Percentiles rank a stretch among this genome's conserved stretches.
Conservation (phyloP, 257 asterid genomes). For the Primulina eburnea region DNA sequence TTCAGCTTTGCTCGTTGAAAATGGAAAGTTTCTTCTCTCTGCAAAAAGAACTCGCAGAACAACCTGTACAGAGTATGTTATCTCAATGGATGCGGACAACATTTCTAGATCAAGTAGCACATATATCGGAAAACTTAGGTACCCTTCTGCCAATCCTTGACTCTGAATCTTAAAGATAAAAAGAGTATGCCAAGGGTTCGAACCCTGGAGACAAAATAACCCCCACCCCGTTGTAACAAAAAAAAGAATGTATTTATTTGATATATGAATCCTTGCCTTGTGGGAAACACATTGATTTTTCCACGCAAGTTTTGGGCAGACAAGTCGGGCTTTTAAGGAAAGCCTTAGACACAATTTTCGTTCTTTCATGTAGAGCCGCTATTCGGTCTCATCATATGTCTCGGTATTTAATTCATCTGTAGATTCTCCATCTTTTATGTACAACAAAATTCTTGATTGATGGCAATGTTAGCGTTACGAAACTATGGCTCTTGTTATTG, state of each 20-base stretch:
- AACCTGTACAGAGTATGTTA: conserved; percentile 89
- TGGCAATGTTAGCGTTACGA: neutral
- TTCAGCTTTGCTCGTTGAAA: conserved; percentile 84
- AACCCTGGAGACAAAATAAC: too few species aligned
- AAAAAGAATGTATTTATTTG: neutral
- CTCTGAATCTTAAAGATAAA: neutral
- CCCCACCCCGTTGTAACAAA: too few species aligned
- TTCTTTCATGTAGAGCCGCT: neutral
- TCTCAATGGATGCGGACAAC: conserved; percentile 90
- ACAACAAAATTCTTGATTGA: neutral
- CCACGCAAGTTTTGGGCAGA: neutral
- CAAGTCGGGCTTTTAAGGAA: neutral
- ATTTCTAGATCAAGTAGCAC: conserved; percentile 90
- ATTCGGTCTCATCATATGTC: neutral
- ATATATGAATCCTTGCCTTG: too few species aligned
- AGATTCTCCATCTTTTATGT: neutral
- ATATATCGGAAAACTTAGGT: conserved; percentile 90
- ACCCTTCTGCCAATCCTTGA: neutral
- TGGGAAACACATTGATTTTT: neutral
- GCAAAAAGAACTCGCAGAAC: conserved; percentile 95
- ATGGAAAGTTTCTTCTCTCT: conserved; percentile 95
- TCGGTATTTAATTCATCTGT: neutral
- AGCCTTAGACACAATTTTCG: neutral
- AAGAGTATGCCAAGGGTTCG: too few species aligned
- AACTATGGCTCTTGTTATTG: neutral